Evolutionary conservation across 1,284 basidiomycete species (phyloP), one percentile per base, ranked within the genome.

Genomic region (Trametes versicolor): DNA sequence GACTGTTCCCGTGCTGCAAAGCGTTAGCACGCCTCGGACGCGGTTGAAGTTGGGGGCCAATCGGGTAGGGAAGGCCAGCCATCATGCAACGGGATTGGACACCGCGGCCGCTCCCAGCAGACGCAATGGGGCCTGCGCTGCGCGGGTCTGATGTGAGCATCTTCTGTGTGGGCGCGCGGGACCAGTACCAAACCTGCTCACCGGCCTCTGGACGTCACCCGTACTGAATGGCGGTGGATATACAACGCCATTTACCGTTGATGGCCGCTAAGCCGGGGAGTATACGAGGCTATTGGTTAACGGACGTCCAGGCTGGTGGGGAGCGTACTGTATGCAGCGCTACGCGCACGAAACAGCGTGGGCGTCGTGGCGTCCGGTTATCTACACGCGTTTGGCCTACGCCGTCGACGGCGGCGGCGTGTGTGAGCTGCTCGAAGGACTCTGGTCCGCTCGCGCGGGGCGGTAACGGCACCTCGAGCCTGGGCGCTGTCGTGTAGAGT

Each of bases 291-390:
- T 45, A 45, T 41, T 41, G 39, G 39, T n/a, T 41, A 47, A 23
- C 45, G 45, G 45, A 23, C 19, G 19, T 4, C 19, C 43, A 23
- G 21, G 8, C n/a, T 45, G 43, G 17, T 32, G 29, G 29, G 29
- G 29, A 32, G n/a, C 29, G 29, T 8, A 8, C 29, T 32, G 29
- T 32, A 32, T 32, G 29, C 29, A 32, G 29, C 29, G 29, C 29
- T 32, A 32, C 29, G 21, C 17, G n/a, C 45, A 15, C 1, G 9
- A 25, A 25, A 55, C 27, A 54, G 45, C 52, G 59, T 61, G 59
- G 59, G 52, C 59, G 45, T 49, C 19, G 52, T 61, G 59, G 52
- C 59, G 59, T 52, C 59, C 59, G 43, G 59, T 61, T 29, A 61
- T 54, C 59, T 61, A 61, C 52, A 49, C 51, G 43, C 8, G 43